Percentiles rank a stretch among this genome's conserved stretches.
Evolutionary conservation across 208 protist genomes (phyloP).

Genomic region (Trichomonas tenax): DNA sequence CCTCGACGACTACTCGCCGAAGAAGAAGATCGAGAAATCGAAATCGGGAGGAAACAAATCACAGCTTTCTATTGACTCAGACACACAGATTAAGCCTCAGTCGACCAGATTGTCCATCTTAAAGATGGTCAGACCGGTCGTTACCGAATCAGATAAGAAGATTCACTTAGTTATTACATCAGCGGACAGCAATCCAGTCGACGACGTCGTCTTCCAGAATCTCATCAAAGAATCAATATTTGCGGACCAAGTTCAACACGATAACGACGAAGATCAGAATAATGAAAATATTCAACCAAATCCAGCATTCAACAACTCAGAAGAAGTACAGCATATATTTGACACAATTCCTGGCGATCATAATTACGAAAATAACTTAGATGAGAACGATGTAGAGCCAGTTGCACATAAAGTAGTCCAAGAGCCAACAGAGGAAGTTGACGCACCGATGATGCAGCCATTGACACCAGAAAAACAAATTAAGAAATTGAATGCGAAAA

Average conservation of each 20-base stretch:
- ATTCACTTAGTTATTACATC: neutral
- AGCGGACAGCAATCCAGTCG: neutral
- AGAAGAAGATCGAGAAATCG: neutral
- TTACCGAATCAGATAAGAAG: neutral
- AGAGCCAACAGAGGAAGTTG: neutral
- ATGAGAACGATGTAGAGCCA: neutral
- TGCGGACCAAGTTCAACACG: neutral
- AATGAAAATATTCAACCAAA: neutral
- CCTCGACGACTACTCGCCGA: neutral
- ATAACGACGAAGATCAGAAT: neutral
- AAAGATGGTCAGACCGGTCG: neutral
- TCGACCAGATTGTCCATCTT: neutral
- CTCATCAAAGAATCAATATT: neutral
- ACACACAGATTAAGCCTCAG: neutral
- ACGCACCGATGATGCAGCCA: neutral
- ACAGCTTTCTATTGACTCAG: no score
- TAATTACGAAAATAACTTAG: neutral
- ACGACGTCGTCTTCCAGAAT: neutral
- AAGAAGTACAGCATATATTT: neutral
- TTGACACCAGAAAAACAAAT: neutral
- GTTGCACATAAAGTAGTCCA: neutral
- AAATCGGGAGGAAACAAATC: neutral
- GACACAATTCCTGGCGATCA: no score
- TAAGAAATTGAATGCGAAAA: neutral
- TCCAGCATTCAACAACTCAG: neutral